Percentiles rank a stretch among this genome's conserved stretches.
phyloP scores from a whole-genome alignment of 169 alveolate species.

The Cryptosporidium baileyi region DNA sequence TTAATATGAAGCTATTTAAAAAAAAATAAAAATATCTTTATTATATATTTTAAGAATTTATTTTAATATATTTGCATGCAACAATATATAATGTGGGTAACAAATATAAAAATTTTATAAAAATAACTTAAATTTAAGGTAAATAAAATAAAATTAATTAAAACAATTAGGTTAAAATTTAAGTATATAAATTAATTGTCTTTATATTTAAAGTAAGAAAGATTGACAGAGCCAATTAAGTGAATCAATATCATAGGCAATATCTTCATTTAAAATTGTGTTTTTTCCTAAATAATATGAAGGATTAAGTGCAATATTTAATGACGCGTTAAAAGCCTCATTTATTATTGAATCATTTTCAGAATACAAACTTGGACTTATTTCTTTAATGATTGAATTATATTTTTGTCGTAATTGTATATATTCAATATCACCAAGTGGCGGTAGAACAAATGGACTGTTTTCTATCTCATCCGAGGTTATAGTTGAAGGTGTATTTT shows the following conservation, averaged over 20 bases:
- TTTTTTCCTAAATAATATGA: constrained; percentile 10
- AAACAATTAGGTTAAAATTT: not conserved
- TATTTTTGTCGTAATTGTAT: constrained; percentile 46
- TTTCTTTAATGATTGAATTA: constrained; percentile 35
- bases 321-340: constrained; percentile 49
- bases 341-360: not conserved
- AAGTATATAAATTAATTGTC: not conserved
- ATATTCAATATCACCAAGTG: constrained; percentile 42
- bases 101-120: not conserved
- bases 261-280: constrained; percentile 22
- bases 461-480: constrained; percentile 42
- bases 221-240: constrained; percentile 64
- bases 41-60: too few species aligned
- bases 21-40: too few species aligned
- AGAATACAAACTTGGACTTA: constrained; percentile 45
- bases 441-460: constrained; percentile 46
- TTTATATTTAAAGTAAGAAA: not conserved
- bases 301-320: constrained; percentile 56
- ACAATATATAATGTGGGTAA: not conserved
- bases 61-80: not conserved
- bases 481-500: constrained; percentile 58
- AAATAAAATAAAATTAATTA: not conserved
- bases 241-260: constrained; percentile 49
- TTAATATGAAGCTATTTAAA: too few species aligned
- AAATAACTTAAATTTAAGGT: not conserved